Conservation (phyloP, 768 basidiomycete species). For the Asterophora lycoperdoides region DNA sequence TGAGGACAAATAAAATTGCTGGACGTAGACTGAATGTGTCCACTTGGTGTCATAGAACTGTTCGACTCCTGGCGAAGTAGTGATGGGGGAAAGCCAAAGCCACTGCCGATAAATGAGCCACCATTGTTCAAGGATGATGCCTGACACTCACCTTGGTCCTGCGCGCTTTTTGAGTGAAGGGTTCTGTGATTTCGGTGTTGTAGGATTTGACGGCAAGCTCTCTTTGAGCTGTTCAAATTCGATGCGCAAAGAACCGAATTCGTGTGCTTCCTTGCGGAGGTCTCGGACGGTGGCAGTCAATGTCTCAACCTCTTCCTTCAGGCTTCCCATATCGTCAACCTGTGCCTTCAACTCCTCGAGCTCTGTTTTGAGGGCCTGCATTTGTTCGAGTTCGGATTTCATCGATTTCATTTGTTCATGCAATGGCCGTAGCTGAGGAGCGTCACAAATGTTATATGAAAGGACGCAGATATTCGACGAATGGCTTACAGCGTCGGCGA, state of each 20-base stretch:
- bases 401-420: slow-evolving; percentile 46
- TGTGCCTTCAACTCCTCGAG: slow-evolving; percentile 29
- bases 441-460: not conserved
- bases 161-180: not conserved
- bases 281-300: slow-evolving; percentile 29
- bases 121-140: not conserved
- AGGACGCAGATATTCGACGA: not conserved
- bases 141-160: slow-evolving; percentile 6
- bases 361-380: slow-evolving; percentile 32
- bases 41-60: not conserved
- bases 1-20: slow-evolving; percentile 18
- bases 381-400: slow-evolving; percentile 39
- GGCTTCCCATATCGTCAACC: slow-evolving; percentile 27
- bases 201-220: slow-evolving; percentile 6
- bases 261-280: slow-evolving; percentile 23
- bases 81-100: slow-evolving; percentile 17
- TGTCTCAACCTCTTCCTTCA: slow-evolving; percentile 34
- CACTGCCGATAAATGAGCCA: slow-evolving; percentile 10
- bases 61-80: not conserved
- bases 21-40: slow-evolving; percentile 1
- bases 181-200: slow-evolving; percentile 12
- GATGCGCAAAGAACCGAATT: slow-evolving; percentile 14
- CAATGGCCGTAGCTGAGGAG: slow-evolving; percentile 44
- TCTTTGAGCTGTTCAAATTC: slow-evolving; percentile 23
- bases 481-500: slow-evolving; percentile 31